Conservation (phyloP, 2,329 filamentous ascomycete species). For the Colletotrichum horii region DNA sequence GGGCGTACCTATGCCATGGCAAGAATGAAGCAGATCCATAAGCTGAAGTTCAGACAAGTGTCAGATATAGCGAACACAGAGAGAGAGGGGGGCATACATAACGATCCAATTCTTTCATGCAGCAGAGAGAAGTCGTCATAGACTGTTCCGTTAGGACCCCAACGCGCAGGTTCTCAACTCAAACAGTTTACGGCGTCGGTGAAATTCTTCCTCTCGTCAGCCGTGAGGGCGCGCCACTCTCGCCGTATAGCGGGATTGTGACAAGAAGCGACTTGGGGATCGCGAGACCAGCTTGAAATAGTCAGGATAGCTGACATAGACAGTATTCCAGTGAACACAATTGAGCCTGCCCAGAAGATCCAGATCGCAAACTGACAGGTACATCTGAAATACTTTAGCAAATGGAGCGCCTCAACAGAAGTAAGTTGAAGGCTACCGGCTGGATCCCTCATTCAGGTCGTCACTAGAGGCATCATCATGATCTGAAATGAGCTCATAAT, state of each 20-base stretch:
- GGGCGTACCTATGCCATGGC: background rate
- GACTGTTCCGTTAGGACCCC: background rate
- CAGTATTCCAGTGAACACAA: background rate
- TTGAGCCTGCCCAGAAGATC: background rate
- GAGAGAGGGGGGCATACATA: background rate
- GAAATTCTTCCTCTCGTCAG: background rate
- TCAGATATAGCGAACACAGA: background rate
- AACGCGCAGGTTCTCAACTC: background rate
- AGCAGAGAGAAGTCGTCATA: background rate
- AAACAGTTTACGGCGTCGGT: background rate
- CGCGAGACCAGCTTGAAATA: background rate
- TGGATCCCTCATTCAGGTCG: background rate
- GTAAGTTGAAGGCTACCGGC: background rate
- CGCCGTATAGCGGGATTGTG: background rate
- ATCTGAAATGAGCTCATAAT: background rate
- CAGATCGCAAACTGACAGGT: background rate
- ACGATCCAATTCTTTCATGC: background rate
- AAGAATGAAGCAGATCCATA: background rate
- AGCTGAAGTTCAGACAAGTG: background rate
- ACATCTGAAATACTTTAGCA: background rate
- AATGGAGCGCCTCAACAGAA: background rate
- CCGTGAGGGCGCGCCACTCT: background rate
- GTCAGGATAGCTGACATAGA: background rate
- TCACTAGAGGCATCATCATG: background rate
- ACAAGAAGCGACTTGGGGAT: background rate